These are phyloP conservation scores for Madurella mycetomatis DNA, from an alignment of 2,329 filamentous ascomycete species.

Conservation along the genomic window DNA sequence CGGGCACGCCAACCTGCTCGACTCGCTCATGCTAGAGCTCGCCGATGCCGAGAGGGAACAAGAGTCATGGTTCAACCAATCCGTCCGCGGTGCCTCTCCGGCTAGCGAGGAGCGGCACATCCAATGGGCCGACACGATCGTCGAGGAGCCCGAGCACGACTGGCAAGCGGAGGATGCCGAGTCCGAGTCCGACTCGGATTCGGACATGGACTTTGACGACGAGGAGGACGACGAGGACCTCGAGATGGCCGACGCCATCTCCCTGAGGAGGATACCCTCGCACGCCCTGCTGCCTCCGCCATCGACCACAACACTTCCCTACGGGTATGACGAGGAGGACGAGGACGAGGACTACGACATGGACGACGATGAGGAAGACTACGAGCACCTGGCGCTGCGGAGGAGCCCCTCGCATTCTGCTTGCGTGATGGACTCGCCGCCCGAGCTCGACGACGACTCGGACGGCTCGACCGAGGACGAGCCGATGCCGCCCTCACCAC, in stretches of 20 bases:
- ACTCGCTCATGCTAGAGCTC: constrained; percentile 84
- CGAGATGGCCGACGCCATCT: constrained; percentile 48
- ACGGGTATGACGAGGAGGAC: constrained; percentile 40
- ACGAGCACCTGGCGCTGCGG: constrained; percentile 61
- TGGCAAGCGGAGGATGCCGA: constrained; percentile 62
- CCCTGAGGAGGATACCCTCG: constrained; percentile 45
- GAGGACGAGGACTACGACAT: constrained; percentile 44
- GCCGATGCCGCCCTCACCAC: constrained; percentile 67
- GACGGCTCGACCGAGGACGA: constrained; percentile 71
- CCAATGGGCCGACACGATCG: constrained; percentile 79
- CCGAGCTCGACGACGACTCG: constrained; percentile 66
- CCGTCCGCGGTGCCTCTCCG: constrained; percentile 69
- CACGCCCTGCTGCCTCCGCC: constrained; percentile 23
- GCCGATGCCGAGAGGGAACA: constrained; percentile 93
- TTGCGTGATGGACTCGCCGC: constrained; percentile 60
- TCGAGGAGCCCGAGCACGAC: constrained; percentile 69
- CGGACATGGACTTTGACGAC: constrained; percentile 42
- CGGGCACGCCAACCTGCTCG: constrained; percentile 96
- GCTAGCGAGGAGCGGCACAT: constrained; percentile 64
- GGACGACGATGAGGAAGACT: constrained; percentile 62
- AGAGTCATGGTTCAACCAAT: constrained; percentile 97
- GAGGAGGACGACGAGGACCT: constrained; percentile 58
- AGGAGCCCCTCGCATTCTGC: constrained; percentile 62
- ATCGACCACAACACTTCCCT: constrained; percentile 36
- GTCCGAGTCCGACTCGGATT: constrained; percentile 50